Conservation (phyloP, 305 asterid species). For the Fraxinus xanthoxyloides region DNA sequence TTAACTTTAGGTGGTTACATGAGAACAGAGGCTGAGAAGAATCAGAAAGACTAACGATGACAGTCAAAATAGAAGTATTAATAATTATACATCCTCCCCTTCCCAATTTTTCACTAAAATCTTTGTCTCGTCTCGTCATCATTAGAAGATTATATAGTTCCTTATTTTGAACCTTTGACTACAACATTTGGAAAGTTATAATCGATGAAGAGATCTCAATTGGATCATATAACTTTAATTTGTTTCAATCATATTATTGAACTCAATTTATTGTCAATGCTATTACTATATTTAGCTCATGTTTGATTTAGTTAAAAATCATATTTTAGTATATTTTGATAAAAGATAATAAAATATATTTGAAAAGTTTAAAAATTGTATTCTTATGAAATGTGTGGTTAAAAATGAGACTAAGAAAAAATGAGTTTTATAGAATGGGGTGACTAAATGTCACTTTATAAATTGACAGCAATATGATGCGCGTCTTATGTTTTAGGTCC, state of each 20-base stretch:
- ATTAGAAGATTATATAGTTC: too few relatives aligned
- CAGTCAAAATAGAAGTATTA: not conserved
- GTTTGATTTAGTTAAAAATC: not conserved
- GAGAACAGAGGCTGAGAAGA: constrained; percentile 7
- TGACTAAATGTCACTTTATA: too few relatives aligned
- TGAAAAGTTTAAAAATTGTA: too few relatives aligned
- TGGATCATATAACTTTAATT: not conserved
- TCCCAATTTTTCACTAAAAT: not conserved
- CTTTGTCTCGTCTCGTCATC: not conserved
- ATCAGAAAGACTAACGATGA: not conserved
- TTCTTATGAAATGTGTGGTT: not conserved
- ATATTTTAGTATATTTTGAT: not conserved
- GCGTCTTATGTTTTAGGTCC: not conserved
- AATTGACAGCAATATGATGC: not conserved
- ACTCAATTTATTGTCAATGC: not conserved
- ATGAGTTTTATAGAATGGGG: not conserved
- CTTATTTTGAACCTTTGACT: too few relatives aligned
- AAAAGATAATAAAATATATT: not conserved
- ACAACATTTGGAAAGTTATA: not conserved
- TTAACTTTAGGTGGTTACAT: not conserved
- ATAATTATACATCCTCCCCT: not conserved
- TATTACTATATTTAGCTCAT: not conserved
- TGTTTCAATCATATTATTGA: not conserved
- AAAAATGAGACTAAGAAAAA: too few relatives aligned
- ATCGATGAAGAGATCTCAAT: not conserved